Evolutionary conservation across 2,329 filamentous ascomycete genomes (phyloP).

Genomic region (Epichloe hybrida): DNA sequence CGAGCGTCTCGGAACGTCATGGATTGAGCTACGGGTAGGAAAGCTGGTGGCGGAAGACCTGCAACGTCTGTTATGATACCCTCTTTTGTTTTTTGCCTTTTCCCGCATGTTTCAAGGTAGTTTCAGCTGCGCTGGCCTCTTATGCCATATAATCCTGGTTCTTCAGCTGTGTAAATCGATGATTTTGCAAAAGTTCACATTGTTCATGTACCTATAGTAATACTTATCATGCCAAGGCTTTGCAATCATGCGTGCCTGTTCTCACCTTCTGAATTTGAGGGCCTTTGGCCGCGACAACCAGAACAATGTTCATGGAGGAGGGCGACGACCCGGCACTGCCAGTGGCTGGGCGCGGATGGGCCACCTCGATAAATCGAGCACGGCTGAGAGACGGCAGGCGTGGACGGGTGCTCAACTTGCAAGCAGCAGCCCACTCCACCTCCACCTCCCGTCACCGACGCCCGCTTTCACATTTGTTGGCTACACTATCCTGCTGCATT

Average conservation of each 20-base stretch:
- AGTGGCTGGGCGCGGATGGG: too few relatives aligned
- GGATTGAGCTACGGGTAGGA: slow-evolving; percentile 6
- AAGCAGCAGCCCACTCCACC: not conserved
- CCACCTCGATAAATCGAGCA: too few relatives aligned
- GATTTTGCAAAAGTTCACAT: not conserved
- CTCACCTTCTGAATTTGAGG: too few relatives aligned
- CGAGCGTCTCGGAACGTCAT: slow-evolving; percentile 15
- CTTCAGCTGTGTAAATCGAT: not conserved
- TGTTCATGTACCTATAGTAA: too few relatives aligned
- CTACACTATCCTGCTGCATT: not conserved
- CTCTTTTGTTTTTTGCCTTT: not conserved
- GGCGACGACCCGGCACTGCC: too few relatives aligned
- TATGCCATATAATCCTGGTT: not conserved
- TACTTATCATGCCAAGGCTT: too few relatives aligned
- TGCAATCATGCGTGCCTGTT: too few relatives aligned
- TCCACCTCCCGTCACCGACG: not conserved
- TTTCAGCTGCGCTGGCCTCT: not conserved
- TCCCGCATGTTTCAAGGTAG: not conserved
- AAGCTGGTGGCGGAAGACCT: not conserved
- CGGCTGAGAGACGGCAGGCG: too few relatives aligned
- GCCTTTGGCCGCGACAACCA: too few relatives aligned
- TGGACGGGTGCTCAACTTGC: too few relatives aligned
- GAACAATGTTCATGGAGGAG: too few relatives aligned
- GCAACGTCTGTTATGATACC: slow-evolving; percentile 1
- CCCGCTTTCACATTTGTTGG: not conserved